Conservation (phyloP, 192 early-diverging fungal species). For the Coemansia sp. region DNA sequence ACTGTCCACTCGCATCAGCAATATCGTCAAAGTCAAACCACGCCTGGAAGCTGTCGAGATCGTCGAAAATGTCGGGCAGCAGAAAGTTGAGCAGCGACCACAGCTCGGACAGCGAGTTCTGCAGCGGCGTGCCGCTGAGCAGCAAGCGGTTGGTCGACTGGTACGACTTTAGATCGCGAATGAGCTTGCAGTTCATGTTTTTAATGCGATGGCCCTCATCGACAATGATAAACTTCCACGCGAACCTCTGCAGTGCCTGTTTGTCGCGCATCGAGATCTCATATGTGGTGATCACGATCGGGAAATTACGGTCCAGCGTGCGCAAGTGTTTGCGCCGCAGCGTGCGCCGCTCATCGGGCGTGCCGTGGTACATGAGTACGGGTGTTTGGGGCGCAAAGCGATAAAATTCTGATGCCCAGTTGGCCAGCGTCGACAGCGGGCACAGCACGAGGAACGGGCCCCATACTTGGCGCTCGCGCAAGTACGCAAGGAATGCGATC, state of each 20-base stretch:
- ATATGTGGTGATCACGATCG: slow-evolving; percentile 87
- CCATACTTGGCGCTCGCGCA: slow-evolving; percentile 74
- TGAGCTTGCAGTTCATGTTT: slow-evolving; percentile 89
- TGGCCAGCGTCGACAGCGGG: slow-evolving; percentile 85
- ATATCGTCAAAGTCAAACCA: slow-evolving; percentile 85
- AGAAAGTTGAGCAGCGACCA: slow-evolving; percentile 96
- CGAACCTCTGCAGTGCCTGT: slow-evolving; percentile 63
- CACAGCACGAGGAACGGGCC: slow-evolving; percentile 90
- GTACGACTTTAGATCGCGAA: slow-evolving; percentile 83
- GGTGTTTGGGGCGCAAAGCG: slow-evolving; percentile 79
- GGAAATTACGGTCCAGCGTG: slow-evolving; percentile 67
- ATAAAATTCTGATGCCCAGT: slow-evolving; percentile 92
- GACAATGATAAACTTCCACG: slow-evolving; percentile 90
- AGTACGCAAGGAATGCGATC: slow-evolving; percentile 82
- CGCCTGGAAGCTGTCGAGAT: slow-evolving; percentile 78
- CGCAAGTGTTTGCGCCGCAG: slow-evolving; percentile 67
- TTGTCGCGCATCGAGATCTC: slow-evolving; percentile 86
- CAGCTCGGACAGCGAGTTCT: slow-evolving; percentile 90
- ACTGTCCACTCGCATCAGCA: slow-evolving; percentile 61
- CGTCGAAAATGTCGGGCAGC: slow-evolving; percentile 93
- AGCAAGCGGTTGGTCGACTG: slow-evolving; percentile 83
- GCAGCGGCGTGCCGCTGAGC: slow-evolving; percentile 91
- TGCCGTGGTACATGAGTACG: slow-evolving; percentile 84
- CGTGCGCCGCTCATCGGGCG: slow-evolving; percentile 65
- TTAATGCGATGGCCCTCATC: slow-evolving; percentile 98